These are phyloP conservation scores for Eucalyptus shirleyi DNA, from an alignment of 345 rosid species.

Conservation along the genomic window DNA sequence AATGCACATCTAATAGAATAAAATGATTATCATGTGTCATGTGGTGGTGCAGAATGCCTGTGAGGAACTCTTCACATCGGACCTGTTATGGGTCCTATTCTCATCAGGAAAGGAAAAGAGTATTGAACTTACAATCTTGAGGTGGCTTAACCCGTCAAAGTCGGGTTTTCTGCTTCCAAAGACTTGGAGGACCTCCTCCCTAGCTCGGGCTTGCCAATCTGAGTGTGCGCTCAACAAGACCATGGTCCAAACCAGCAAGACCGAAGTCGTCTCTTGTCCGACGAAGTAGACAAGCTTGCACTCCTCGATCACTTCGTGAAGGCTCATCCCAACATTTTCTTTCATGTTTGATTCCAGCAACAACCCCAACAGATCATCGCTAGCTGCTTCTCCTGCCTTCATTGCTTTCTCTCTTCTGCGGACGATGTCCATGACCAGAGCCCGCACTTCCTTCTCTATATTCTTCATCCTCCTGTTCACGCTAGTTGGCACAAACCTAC, in stretches of 20 bases:
- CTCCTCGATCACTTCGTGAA: slow-evolving; percentile 27
- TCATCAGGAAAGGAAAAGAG: background rate
- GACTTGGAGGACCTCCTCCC: slow-evolving; percentile 29
- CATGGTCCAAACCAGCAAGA: slow-evolving; percentile 38
- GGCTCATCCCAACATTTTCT: background rate
- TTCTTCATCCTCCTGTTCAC: slow-evolving; percentile 25
- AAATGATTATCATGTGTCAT: background rate
- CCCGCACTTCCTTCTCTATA: slow-evolving; percentile 12
- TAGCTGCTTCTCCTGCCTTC: slow-evolving; percentile 1
- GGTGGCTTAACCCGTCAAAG: slow-evolving; percentile 19
- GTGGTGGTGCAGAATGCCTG: background rate
- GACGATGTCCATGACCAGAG: slow-evolving; percentile 20
- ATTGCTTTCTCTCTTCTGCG: slow-evolving; percentile 16
- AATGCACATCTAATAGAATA: slow-evolving; percentile 13
- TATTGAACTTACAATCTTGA: slow-evolving; percentile 3
- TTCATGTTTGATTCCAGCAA: background rate
- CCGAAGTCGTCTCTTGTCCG: slow-evolving; percentile 52
- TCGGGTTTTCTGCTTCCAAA: slow-evolving; percentile 22
- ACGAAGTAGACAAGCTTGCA: slow-evolving; percentile 59
- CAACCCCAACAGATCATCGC: slow-evolving; percentile 12
- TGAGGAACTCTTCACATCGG: background rate
- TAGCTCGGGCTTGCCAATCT: slow-evolving; percentile 45
- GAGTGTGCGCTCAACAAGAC: slow-evolving; percentile 35
- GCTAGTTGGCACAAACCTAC: slow-evolving; percentile 31
- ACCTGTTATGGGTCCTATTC: background rate